These are phyloP conservation scores for Mycogone perniciosa DNA, from an alignment of 2,329 filamentous ascomycete genomes.

Conservation along the genomic window DNA sequence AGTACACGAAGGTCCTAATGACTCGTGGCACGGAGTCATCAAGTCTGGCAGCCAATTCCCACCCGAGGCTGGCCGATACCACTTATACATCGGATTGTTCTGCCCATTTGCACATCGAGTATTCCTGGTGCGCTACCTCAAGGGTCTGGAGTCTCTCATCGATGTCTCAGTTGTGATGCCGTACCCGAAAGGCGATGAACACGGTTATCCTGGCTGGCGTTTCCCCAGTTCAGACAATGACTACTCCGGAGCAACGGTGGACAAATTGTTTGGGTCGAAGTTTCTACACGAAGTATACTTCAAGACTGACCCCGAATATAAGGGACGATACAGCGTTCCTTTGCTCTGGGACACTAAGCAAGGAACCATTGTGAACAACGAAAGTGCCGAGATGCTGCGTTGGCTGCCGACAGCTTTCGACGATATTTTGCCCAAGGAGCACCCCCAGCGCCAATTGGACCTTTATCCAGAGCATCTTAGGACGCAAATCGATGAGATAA, in stretches of 20 bases:
- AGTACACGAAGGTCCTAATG: conserved; percentile 17
- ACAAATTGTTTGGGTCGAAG: conserved; percentile 58
- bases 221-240: conserved; percentile 47
- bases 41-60: conserved; percentile 37
- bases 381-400: conserved; percentile 74
- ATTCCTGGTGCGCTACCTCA: conserved; percentile 64
- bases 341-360: conserved; percentile 63
- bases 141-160: conserved; percentile 65
- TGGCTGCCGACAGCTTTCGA: conserved; percentile 78
- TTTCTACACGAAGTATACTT: conserved; percentile 67
- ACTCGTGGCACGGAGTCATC: conserved; percentile 22
- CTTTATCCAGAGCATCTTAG: conserved; percentile 49
- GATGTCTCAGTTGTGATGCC: conserved; percentile 56
- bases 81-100: conserved; percentile 52
- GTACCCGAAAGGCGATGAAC: conserved; percentile 59
- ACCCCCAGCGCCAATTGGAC: conserved; percentile 39
- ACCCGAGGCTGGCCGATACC: conserved; percentile 53
- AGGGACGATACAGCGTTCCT: conserved; percentile 67
- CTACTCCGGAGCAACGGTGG: conserved; percentile 54
- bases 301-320: conserved; percentile 58
- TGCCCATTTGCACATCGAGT: conserved; percentile 67
- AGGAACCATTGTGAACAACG: conserved; percentile 71
- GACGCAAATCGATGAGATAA: conserved; percentile 54
- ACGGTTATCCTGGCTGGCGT: conserved; percentile 57
- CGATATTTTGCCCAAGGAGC: conserved; percentile 38